Percentiles rank a stretch among this genome's conserved stretches.
Evolutionary conservation across 2,329 filamentous ascomycete genomes (phyloP).

Genomic region (Beauveria australis): DNA sequence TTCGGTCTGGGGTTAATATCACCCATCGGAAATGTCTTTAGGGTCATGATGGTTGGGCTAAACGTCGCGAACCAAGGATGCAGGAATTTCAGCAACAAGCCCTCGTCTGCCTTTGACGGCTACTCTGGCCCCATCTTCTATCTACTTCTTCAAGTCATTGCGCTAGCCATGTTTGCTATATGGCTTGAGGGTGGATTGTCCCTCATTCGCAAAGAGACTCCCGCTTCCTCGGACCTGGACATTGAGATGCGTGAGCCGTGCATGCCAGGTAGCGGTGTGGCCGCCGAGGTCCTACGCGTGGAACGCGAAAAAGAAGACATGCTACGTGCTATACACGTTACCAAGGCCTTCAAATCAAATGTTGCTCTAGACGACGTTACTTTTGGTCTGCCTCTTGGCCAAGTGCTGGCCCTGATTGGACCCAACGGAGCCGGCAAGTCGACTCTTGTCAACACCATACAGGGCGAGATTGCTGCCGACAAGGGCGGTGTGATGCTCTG

Average conservation of each 20-base stretch:
- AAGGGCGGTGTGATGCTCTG: slow-evolving; percentile 59
- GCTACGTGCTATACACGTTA: slow-evolving; percentile 63
- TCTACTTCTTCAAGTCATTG: slow-evolving; percentile 60
- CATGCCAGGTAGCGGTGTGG: not conserved
- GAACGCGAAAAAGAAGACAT: slow-evolving; percentile 53
- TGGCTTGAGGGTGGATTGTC: slow-evolving; percentile 62
- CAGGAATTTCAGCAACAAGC: slow-evolving; percentile 52
- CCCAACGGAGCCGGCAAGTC: slow-evolving; percentile 84
- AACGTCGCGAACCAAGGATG: slow-evolving; percentile 75
- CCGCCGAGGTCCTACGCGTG: slow-evolving; percentile 26
- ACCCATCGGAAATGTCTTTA: slow-evolving; percentile 43
- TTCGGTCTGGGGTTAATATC: slow-evolving; percentile 15
- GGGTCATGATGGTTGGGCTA: slow-evolving; percentile 62
- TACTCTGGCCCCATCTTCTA: slow-evolving; percentile 80
- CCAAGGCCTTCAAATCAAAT: slow-evolving; percentile 63
- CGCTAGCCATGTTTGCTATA: slow-evolving; percentile 60
- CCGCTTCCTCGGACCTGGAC: not conserved
- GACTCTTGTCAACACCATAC: slow-evolving; percentile 74
- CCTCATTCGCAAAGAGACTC: not conserved
- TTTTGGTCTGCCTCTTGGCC: slow-evolving; percentile 63
- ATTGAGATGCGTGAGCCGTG: slow-evolving; percentile 4
- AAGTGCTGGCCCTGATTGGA: slow-evolving; percentile 75
- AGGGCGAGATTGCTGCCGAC: slow-evolving; percentile 66
- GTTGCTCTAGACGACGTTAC: slow-evolving; percentile 72
- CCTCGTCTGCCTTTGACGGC: slow-evolving; percentile 55